Percentiles rank a stretch among this genome's conserved stretches.
Evolutionary conservation across 2,329 filamentous ascomycete genomes (phyloP).

Genomic region (Pseudogymnoascus sp.): DNA sequence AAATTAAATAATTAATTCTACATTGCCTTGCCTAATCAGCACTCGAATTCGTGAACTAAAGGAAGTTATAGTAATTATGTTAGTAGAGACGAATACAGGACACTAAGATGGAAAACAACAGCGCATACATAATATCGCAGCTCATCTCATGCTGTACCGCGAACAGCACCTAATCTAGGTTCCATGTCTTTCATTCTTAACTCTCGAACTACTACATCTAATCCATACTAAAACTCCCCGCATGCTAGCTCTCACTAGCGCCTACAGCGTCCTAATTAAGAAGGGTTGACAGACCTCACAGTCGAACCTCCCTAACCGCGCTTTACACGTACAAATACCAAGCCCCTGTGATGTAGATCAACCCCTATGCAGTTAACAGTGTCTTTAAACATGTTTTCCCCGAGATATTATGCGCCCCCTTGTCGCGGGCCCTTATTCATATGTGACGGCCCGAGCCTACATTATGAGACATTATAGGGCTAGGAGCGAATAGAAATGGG

Average conservation of each 20-base stretch:
- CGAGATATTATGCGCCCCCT: not conserved
- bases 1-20: not conserved
- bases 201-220: not conserved
- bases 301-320: not conserved
- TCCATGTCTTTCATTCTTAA: not conserved
- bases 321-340: not conserved
- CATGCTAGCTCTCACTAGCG: not conserved
- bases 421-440: not conserved
- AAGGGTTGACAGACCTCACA: not conserved
- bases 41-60: not conserved
- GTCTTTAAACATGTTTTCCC: not conserved
- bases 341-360: not conserved
- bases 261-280: not conserved
- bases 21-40: not conserved
- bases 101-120: not conserved
- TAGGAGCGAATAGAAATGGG: not conserved
- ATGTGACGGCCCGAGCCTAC: not conserved
- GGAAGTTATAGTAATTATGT: not conserved
- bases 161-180: not conserved
- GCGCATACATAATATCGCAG: not conserved
- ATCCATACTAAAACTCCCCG: not conserved
- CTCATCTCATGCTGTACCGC: not conserved
- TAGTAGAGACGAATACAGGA: not conserved
- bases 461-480: not conserved
- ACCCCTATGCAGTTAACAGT: not conserved